phyloP scores from a whole-genome alignment of 441 rosid species.

The Bocquillonia castaneifolia region DNA sequence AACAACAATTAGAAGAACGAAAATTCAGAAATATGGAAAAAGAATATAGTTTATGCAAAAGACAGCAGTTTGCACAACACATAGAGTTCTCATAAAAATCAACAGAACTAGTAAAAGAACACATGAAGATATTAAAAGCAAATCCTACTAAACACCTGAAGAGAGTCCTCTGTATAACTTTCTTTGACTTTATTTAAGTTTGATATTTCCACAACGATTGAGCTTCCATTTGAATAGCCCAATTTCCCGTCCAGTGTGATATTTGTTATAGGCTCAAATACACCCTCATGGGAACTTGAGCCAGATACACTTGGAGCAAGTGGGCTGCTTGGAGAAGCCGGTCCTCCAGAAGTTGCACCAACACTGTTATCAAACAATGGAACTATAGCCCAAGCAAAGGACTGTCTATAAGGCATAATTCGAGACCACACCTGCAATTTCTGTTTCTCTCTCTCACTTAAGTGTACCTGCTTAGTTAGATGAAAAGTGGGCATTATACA shows the following conservation, averaged over 20 bases:
- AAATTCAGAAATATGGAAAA: background rate
- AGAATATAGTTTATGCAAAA: background rate
- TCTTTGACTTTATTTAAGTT: slow-evolving; percentile 97
- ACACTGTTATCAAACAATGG: slow-evolving; percentile 92
- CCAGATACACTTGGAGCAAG: slow-evolving; percentile 88
- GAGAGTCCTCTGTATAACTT: slow-evolving; percentile 91
- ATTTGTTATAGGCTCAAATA: slow-evolving; percentile 75
- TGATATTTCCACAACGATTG: slow-evolving; percentile 90
- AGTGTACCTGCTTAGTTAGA: slow-evolving; percentile 59
- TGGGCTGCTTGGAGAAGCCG: slow-evolving; percentile 98
- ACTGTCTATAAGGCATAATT: slow-evolving; percentile 95
- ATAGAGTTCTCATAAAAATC: background rate
- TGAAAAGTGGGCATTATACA: background rate
- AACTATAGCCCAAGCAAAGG: slow-evolving; percentile 98
- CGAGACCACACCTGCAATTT: slow-evolving; percentile 99
- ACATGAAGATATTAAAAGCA: background rate
- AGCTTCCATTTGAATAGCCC: slow-evolving; percentile 82
- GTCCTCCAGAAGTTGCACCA: slow-evolving; percentile 74
- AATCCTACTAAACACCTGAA: slow-evolving; percentile 55
- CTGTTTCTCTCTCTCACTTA: slow-evolving; percentile 98
- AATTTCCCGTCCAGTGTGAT: slow-evolving; percentile 85
- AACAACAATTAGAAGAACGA: background rate
- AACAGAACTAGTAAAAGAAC: background rate
- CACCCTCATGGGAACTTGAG: slow-evolving; percentile 82
- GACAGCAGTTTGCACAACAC: background rate